Base-by-base conservation (phyloP, 2,329 filamentous ascomycete genomes). In the Trichoderma atroviride region DNA sequence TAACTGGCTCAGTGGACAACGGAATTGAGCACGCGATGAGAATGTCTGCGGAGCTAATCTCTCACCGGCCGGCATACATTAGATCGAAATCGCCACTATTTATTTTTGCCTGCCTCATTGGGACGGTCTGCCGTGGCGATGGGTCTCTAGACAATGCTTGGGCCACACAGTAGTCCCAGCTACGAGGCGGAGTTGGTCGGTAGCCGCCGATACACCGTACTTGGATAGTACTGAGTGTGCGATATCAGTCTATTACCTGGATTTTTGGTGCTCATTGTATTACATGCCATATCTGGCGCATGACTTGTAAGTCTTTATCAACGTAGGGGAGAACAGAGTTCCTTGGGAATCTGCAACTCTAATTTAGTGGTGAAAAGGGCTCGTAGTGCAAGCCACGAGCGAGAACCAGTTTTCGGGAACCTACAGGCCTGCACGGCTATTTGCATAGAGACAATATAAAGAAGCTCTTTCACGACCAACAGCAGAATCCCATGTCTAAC, bases 71-170 rank as follows among this genome's bases (percentile, higher is more conserved):
- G 62, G 37, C 53, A 35, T 27, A 56, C 24, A 5, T 35, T 31
- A 66, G 62, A 66, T 66, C 62, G 43, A 37, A 66, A 68, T 68
- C 53, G 55, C 57, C 64, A 40, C 56, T 53, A 43, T 31, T 31
- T 16, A 40, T 33, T 14, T 31, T 63, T 37, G 57, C 67, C 67
- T 69, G 57, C 67, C 67, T 31, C 35, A 50, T 69, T 69, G 13
- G 59, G 67, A 61, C 35, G 10, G 59, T 57, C 50, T 52, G 52
- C 67, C 67, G 67, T 50, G 31, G 52, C 29, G 40, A 47, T 37
- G 24, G 27, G 53, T 37, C 53, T 65, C 53, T 27, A 33, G 52
- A 14, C 53, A 57, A 35, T 27, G 27, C 52, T 47, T 13, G 62
- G 57, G 37, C 61, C 52, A 66, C 35, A 58, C n/a, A 11, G 5